Percentiles rank a stretch among this genome's conserved stretches.
These are phyloP conservation scores for Penicillium expansum DNA, from an alignment of 2,329 filamentous ascomycete genomes.

Conservation along the genomic window DNA sequence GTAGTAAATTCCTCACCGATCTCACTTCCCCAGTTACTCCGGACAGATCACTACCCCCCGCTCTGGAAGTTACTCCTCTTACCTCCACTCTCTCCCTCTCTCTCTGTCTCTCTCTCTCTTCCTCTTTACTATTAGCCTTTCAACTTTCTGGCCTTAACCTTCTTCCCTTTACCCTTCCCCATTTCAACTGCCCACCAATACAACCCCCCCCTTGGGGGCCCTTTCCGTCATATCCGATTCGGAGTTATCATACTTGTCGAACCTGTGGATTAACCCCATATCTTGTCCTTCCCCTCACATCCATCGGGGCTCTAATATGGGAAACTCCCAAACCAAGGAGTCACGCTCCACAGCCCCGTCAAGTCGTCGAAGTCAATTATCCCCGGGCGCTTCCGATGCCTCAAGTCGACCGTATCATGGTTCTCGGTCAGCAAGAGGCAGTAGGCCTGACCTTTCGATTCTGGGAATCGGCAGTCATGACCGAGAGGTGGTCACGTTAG, in stretches of 20 bases:
- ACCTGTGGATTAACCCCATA: not conserved
- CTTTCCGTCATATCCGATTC: slow-evolving; percentile 5
- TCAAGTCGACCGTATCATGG: slow-evolving; percentile 33
- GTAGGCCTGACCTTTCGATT: slow-evolving; percentile 59
- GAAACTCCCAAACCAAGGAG: slow-evolving; percentile 50
- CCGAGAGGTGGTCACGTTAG: slow-evolving; percentile 50
- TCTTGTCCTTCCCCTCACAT: not conserved
- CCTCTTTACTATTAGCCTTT: not conserved
- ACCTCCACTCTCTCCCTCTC: slow-evolving; percentile 9
- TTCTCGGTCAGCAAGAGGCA: slow-evolving; percentile 51
- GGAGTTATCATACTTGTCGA: slow-evolving; percentile 11
- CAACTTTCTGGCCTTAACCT: not conserved
- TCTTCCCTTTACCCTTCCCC: not conserved
- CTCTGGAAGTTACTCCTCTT: slow-evolving; percentile 9
- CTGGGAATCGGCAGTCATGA: slow-evolving; percentile 54
- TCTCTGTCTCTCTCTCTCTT: too few species aligned
- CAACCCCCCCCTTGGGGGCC: slow-evolving; percentile 10
- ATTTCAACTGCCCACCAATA: not conserved
- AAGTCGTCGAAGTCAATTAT: slow-evolving; percentile 32
- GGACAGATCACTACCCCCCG: slow-evolving; percentile 14
- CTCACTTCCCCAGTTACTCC: slow-evolving; percentile 26
- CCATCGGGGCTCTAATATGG: slow-evolving; percentile 33
- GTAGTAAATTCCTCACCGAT: slow-evolving; percentile 12
- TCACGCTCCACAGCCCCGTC: slow-evolving; percentile 34
- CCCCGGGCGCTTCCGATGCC: slow-evolving; percentile 30